Evolutionary conservation across 129 eudicot genomes (phyloP).

Genomic region (Erigeron canadensis): DNA sequence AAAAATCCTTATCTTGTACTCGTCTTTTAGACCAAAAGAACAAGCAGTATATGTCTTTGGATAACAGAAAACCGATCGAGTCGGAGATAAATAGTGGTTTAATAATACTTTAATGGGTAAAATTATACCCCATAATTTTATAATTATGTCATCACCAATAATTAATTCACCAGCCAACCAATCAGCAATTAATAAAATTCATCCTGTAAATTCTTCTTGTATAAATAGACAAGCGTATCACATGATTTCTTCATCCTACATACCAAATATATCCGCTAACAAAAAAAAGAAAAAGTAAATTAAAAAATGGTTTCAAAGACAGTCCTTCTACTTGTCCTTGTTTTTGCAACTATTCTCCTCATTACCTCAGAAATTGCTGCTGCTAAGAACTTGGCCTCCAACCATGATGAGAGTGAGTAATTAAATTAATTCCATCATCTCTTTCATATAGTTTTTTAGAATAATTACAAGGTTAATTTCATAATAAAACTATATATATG

Average conservation of each 20-base stretch:
- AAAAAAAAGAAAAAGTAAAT: background rate
- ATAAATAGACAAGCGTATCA: slow-evolving; percentile 21
- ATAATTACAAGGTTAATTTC: background rate
- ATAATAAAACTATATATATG: too few species aligned
- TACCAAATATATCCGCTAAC: background rate
- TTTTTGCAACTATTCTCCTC: slow-evolving; percentile 29
- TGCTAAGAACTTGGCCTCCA: slow-evolving; percentile 31
- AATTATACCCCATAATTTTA: too few species aligned
- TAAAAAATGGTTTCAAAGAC: slow-evolving; percentile 33
- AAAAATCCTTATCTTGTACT: too few species aligned
- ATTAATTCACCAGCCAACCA: slow-evolving; percentile 27
- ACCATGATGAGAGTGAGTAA: slow-evolving; percentile 26
- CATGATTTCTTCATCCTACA: slow-evolving; percentile 19
- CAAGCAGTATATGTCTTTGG: too few species aligned
- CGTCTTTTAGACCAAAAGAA: too few species aligned
- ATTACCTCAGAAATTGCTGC: slow-evolving; percentile 33
- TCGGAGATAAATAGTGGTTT: too few species aligned
- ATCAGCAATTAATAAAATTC: slow-evolving; percentile 20
- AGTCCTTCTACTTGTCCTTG: slow-evolving; percentile 28
- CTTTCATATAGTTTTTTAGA: background rate
- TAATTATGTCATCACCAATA: too few species aligned
- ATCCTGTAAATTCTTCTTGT: background rate
- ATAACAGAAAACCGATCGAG: too few species aligned
- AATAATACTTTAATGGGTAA: too few species aligned
- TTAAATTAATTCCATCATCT: background rate